These are phyloP conservation scores for Dioscorea cayenensis DNA, from an alignment of 116 monocot genomes.

Conservation along the genomic window DNA sequence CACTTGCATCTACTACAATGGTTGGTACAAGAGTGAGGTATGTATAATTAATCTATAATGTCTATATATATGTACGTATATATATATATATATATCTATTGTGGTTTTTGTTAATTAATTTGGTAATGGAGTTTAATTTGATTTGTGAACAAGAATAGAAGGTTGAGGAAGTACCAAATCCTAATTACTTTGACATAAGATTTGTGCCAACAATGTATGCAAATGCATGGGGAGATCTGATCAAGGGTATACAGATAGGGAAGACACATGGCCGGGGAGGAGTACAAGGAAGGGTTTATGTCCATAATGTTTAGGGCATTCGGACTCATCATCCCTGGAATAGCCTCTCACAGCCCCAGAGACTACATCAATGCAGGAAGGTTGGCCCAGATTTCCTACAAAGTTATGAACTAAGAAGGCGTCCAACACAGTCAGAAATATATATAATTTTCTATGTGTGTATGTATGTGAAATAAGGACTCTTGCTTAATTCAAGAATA, in stretches of 20 bases:
- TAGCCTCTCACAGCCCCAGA: constrained; percentile 46
- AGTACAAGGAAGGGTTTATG: constrained; percentile 27
- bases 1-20: constrained; percentile 28
- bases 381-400: not conserved
- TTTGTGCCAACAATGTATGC: constrained; percentile 9
- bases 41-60: no score
- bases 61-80: no score
- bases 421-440: no score
- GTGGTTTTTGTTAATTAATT: no score
- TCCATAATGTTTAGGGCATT: constrained; percentile 24
- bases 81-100: no score
- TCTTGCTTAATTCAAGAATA: no score
- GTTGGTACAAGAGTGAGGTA: constrained; percentile 18
- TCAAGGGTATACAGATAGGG: constrained; percentile 14
- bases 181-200: constrained; percentile 24
- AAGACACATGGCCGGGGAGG: not conserved
- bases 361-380: constrained; percentile 35
- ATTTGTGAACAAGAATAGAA: not conserved
- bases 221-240: constrained; percentile 9
- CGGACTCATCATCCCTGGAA: constrained; percentile 40
- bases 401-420: no score
- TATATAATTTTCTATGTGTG: no score
- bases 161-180: constrained; percentile 31
- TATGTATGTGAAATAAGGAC: no score
- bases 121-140: no score